Evolutionary conservation across 169 alveolate species (phyloP).

Genomic region (Cryptosporidium tyzzeri): DNA sequence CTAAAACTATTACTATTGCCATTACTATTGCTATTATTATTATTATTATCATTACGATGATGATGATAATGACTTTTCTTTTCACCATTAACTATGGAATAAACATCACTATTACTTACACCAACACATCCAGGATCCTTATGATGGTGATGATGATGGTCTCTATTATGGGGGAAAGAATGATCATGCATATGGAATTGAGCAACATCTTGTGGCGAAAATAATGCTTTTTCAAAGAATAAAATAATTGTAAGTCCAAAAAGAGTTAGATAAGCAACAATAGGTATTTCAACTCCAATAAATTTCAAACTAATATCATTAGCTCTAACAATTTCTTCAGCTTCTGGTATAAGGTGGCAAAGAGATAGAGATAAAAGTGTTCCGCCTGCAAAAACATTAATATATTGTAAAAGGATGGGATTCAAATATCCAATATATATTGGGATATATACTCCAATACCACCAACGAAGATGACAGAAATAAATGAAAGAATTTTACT

Average conservation of each 20-base stretch:
- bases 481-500: slow-evolving; percentile 62
- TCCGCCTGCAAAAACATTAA: slow-evolving; percentile 74
- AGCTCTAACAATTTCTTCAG: slow-evolving; percentile 39
- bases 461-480: slow-evolving; percentile 35
- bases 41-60: background rate
- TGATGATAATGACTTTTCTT: background rate
- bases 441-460: slow-evolving; percentile 69
- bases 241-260: slow-evolving; percentile 59
- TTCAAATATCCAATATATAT: slow-evolving; percentile 61
- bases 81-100: background rate
- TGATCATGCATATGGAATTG: slow-evolving; percentile 76
- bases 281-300: slow-evolving; percentile 47
- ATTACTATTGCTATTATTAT: too few relatives aligned
- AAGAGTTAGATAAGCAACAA: slow-evolving; percentile 62
- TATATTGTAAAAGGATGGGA: slow-evolving; percentile 63
- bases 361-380: slow-evolving; percentile 56
- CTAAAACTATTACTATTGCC: background rate
- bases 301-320: slow-evolving; percentile 10
- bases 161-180: slow-evolving; percentile 72
- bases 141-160: slow-evolving; percentile 75
- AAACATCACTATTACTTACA: background rate
- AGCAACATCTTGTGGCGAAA: slow-evolving; percentile 56
- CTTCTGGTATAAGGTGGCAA: slow-evolving; percentile 69
- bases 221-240: slow-evolving; percentile 61
- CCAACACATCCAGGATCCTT: slow-evolving; percentile 75